Evolutionary conservation across 306 rosid genomes (phyloP).

Genomic region (Abrus pulchellus): DNA sequence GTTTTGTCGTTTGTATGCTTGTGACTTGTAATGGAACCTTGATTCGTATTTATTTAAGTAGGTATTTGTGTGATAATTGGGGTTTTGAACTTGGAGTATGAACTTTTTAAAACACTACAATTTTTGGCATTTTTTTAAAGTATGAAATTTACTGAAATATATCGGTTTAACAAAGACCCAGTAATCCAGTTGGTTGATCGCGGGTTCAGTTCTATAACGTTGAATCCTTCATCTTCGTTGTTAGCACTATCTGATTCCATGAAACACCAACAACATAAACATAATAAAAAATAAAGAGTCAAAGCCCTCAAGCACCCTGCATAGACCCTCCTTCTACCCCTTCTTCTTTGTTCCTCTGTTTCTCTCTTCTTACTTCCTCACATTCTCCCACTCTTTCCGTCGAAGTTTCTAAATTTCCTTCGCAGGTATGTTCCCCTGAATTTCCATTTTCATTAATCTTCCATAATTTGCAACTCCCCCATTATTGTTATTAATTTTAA

Average conservation of each 20-base stretch:
- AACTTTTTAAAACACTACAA: too few species aligned
- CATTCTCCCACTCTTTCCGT: constrained; percentile 36
- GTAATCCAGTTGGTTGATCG: too few species aligned
- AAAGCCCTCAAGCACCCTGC: constrained; percentile 27
- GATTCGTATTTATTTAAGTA: too few species aligned
- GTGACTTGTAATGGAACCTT: too few species aligned
- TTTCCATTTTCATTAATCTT: constrained; percentile 13
- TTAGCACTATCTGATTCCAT: background rate
- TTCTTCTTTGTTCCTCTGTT: constrained; percentile 2
- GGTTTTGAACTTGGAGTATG: too few species aligned
- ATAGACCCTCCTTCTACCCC: background rate
- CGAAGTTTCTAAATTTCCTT: constrained; percentile 43
- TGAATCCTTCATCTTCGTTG: background rate
- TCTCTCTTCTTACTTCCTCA: constrained; percentile 39
- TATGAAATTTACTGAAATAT: too few species aligned
- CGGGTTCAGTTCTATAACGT: too few species aligned
- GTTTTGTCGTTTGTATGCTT: too few species aligned
- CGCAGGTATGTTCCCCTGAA: constrained; percentile 44
- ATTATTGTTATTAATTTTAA: background rate
- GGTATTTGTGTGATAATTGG: too few species aligned
- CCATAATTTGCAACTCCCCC: constrained; percentile 12
- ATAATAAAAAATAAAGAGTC: background rate
- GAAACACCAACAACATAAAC: constrained; percentile 16
- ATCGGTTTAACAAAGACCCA: too few species aligned
- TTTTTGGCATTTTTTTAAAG: too few species aligned